Conservation (phyloP, 116 monocot genomes). For the Trichopus zeylanicus region DNA sequence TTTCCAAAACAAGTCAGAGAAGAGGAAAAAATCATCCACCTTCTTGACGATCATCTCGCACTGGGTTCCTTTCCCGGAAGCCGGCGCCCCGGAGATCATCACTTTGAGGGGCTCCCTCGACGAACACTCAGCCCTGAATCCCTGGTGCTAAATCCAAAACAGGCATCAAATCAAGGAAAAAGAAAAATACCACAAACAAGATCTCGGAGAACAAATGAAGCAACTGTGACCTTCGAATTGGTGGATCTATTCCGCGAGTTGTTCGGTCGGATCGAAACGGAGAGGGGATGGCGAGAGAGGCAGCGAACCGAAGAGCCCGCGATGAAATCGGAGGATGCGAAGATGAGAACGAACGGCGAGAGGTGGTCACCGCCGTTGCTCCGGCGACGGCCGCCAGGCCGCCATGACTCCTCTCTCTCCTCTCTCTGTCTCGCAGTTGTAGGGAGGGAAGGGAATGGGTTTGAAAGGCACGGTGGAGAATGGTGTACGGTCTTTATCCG, state of each 20-base stretch:
- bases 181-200: neutral
- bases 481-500: no score
- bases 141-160: slow-evolving; percentile 2
- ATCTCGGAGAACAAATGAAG: neutral
- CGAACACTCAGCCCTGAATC: slow-evolving; percentile 37
- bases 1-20: neutral
- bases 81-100: slow-evolving; percentile 89
- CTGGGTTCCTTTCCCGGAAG: slow-evolving; percentile 91
- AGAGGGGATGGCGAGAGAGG: neutral
- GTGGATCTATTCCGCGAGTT: neutral
- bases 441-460: neutral
- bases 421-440: neutral
- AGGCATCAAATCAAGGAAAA: neutral
- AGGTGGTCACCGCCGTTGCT: neutral
- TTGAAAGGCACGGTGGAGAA: no score
- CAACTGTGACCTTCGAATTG: neutral
- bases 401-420: neutral
- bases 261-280: neutral
- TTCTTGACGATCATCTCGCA: slow-evolving; percentile 73
- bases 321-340: neutral
- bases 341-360: neutral
- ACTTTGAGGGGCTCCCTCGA: slow-evolving; percentile 64
- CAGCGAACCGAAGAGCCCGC: neutral
- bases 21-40: slow-evolving; percentile 17
- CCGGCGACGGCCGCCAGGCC: neutral